Base-by-base conservation (phyloP, 2,329 filamentous ascomycete species). In the Cadophora sp. region DNA sequence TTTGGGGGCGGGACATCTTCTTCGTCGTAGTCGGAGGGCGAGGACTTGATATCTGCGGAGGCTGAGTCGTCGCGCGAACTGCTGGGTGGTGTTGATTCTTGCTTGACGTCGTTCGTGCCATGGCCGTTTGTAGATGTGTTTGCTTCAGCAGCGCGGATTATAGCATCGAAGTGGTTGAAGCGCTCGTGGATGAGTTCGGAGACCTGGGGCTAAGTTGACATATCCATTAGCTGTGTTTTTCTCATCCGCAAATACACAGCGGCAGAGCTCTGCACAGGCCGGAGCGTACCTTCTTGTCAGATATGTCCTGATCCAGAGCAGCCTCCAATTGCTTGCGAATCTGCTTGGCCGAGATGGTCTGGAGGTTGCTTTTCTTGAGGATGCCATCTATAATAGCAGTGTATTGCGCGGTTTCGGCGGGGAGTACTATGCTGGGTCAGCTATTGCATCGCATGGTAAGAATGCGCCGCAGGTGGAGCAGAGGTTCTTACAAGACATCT, bases 121-220 rank as follows among this genome's bases (percentile, higher is more conserved):
- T 66, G 16, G 43, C 73, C 73, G 53, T 73, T 76, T 40, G 72
- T 62, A 48, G 67, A 53, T 58, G 48, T 58, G 61, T 43, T 37
- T 8, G 34, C 40, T 43, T 43, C 40, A 19, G 61, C 68, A 58
- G 37, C 68, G 22, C 40, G 24, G 71, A 65, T 12, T 60, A 34
- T 11, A 65, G 40, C n/a, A 61, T 62, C 19, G 66, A 64, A 58
- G 66, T 69, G 16, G 74, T 88, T 85, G 75, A 88, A 88, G 55
- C 86, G 82, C 73, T 85, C 81, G 78, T 83, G 82, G 63, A 88
- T 88, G 50, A 88, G 79, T 50, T 79, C 77, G 74, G 86, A 85
- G 67, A 88, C 81, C 81, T 8, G 80, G 80, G 71, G 80, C 78
- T 88, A 64, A 29, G 61, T 63, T 53, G 53, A 46, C 26, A 62